A percentile compares a stretch with the other conserved stretches of the same genome.
Evolutionary conservation across 768 basidiomycete species (phyloP).

Genomic region (Termitomyces heimii): DNA sequence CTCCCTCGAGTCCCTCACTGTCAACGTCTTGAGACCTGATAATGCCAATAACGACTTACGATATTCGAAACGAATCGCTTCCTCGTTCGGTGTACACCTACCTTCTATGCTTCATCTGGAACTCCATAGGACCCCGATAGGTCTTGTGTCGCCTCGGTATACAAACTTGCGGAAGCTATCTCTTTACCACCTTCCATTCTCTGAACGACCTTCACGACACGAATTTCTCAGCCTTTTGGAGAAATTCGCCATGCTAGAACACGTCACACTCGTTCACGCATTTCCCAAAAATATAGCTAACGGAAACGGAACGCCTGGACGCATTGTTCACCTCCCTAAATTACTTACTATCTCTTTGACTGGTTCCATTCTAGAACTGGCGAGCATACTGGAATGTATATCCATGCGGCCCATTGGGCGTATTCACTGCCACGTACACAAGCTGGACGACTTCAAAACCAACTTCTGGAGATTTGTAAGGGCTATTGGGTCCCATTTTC

Average conservation of each 20-base stretch:
- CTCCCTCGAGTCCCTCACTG: slow-evolving; percentile 25
- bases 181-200: slow-evolving; percentile 29
- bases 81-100: slow-evolving; percentile 23
- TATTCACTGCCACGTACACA: slow-evolving; percentile 21
- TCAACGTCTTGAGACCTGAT: slow-evolving; percentile 22
- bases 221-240: slow-evolving; percentile 28
- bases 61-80: slow-evolving; percentile 22
- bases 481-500: slow-evolving; percentile 20
- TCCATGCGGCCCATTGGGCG: slow-evolving; percentile 19
- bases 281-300: slow-evolving; percentile 23
- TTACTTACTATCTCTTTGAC: slow-evolving; percentile 23
- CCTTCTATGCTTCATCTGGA: slow-evolving; percentile 27
- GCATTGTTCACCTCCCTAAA: slow-evolving; percentile 19
- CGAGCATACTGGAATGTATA: slow-evolving; percentile 23
- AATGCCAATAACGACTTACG: slow-evolving; percentile 9
- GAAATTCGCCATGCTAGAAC: slow-evolving; percentile 24
- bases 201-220: slow-evolving; percentile 27
- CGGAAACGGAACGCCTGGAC: slow-evolving; percentile 11
- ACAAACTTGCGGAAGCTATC: slow-evolving; percentile 28
- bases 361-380: slow-evolving; percentile 25
- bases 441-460: slow-evolving; percentile 21
- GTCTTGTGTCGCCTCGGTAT: slow-evolving; percentile 30
- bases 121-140: slow-evolving; percentile 28
- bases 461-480: slow-evolving; percentile 22
- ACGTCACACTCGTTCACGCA: slow-evolving; percentile 27